Conservation (phyloP, 2,329 filamentous ascomycete species). For the Aspergillus nomiae region DNA sequence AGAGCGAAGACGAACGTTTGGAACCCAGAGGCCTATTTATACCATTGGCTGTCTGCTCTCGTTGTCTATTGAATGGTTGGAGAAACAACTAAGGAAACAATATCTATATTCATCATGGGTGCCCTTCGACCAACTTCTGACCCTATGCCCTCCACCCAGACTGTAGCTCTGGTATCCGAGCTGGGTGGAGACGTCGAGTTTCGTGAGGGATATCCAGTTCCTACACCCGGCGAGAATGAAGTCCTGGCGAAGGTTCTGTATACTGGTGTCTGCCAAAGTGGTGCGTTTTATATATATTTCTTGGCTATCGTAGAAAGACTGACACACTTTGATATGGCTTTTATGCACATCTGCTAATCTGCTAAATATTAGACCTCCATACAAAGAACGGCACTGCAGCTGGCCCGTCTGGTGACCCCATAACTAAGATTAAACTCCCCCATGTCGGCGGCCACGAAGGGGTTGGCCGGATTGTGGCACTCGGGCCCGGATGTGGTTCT, state of each 20-base stretch:
- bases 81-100: background rate
- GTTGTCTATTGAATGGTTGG: background rate
- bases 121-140: slow-evolving; percentile 4
- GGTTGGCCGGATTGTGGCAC: slow-evolving; percentile 43
- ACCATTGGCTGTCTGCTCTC: background rate
- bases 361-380: slow-evolving; percentile 37
- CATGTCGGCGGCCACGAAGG: slow-evolving; percentile 52
- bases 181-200: slow-evolving; percentile 46
- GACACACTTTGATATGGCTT: background rate
- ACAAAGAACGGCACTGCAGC: slow-evolving; percentile 44
- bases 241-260: slow-evolving; percentile 50
- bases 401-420: slow-evolving; percentile 42
- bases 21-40: background rate
- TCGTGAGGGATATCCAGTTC: slow-evolving; percentile 45
- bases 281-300: slow-evolving; percentile 26
- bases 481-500: slow-evolving; percentile 39
- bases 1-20: background rate
- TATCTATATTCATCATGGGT: slow-evolving; percentile 4
- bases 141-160: slow-evolving; percentile 31
- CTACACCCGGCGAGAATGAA: slow-evolving; percentile 42
- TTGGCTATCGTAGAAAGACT: background rate
- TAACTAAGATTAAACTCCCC: slow-evolving; percentile 48
- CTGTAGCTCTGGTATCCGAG: slow-evolving; percentile 44
- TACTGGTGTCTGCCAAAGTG: slow-evolving; percentile 49
- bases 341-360: background rate